These are phyloP conservation scores for Termitomyces bulborhizus DNA, from an alignment of 768 basidiomycete species.

Conservation along the genomic window DNA sequence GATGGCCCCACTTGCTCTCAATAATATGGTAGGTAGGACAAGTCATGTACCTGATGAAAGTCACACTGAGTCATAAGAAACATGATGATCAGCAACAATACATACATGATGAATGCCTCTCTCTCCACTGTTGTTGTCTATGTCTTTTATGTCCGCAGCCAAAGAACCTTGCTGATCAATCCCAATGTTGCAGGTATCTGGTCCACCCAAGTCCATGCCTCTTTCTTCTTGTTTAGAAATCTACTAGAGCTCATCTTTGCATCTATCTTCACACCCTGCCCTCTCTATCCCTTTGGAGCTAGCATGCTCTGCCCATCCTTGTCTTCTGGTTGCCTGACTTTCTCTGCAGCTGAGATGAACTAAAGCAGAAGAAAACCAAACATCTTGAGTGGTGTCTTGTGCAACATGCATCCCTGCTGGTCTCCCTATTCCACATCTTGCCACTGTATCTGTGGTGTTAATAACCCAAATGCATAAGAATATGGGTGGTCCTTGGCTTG, in stretches of 20 bases:
- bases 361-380: slow-evolving; percentile 91
- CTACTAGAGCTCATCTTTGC: slow-evolving; percentile 25
- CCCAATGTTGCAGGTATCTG: slow-evolving; percentile 68
- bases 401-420: slow-evolving; percentile 50
- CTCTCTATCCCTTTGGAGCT: slow-evolving; percentile 45
- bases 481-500: slow-evolving; percentile 72
- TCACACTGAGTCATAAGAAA: slow-evolving; percentile 1
- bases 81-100: slow-evolving; percentile 9
- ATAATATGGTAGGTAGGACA: slow-evolving; percentile 83
- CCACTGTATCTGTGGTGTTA: slow-evolving; percentile 70
- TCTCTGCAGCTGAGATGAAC: slow-evolving; percentile 82
- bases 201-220: slow-evolving; percentile 71
- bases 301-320: slow-evolving; percentile 30
- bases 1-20: slow-evolving; percentile 72
- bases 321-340: slow-evolving; percentile 52
- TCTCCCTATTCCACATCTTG: slow-evolving; percentile 68
- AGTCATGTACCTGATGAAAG: slow-evolving; percentile 68
- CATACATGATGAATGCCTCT: slow-evolving; percentile 81
- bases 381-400: slow-evolving; percentile 78
- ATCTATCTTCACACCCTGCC: slow-evolving; percentile 53
- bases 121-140: slow-evolving; percentile 87
- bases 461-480: slow-evolving; percentile 80
- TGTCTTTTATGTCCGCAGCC: slow-evolving; percentile 64
- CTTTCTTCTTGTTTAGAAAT: slow-evolving; percentile 36
- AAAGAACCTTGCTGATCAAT: slow-evolving; percentile 67